Percentiles rank a stretch among this genome's conserved stretches.
Evolutionary conservation across 2,329 filamentous ascomycete genomes (phyloP).

Genomic region (Fusarium sp.): DNA sequence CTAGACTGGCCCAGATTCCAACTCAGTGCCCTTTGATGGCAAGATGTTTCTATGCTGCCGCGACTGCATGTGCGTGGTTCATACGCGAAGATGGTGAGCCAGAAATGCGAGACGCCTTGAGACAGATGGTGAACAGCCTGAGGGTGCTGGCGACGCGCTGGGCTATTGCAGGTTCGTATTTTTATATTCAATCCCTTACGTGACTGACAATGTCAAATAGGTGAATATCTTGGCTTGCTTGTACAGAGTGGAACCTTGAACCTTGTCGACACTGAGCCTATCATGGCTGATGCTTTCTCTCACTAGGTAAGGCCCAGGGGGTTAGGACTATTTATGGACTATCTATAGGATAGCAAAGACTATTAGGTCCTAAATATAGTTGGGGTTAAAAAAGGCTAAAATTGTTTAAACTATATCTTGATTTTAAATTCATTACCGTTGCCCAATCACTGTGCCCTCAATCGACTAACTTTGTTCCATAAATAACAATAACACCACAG

Average conservation of each 20-base stretch:
- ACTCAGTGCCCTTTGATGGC: conserved; percentile 14
- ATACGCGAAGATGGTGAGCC: conserved; percentile 30
- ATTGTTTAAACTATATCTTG: too few relatives aligned
- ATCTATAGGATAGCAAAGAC: too few relatives aligned
- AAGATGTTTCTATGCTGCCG: conserved; percentile 29
- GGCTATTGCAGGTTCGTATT: conserved; percentile 4
- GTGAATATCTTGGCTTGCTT: conserved; percentile 11
- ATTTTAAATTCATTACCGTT: too few relatives aligned
- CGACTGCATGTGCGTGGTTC: conserved; percentile 36
- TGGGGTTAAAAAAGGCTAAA: too few relatives aligned
- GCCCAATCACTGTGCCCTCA: too few relatives aligned
- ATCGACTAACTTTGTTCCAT: too few relatives aligned
- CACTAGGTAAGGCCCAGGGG: not conserved
- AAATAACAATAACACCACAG: too few relatives aligned
- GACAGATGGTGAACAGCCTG: conserved; percentile 13
- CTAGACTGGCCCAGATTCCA: not conserved
- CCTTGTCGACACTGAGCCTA: not conserved
- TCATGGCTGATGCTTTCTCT: not conserved
- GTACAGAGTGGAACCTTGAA: not conserved
- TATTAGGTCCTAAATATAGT: too few relatives aligned
- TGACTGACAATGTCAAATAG: not conserved
- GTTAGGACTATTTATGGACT: too few relatives aligned
- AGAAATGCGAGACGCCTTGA: conserved; percentile 11
- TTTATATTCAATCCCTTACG: not conserved
- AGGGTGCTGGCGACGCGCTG: not conserved